These are phyloP conservation scores for Lentithecium fluviatile DNA, from an alignment of 495 filamentous ascomycete genomes.

Conservation along the genomic window DNA sequence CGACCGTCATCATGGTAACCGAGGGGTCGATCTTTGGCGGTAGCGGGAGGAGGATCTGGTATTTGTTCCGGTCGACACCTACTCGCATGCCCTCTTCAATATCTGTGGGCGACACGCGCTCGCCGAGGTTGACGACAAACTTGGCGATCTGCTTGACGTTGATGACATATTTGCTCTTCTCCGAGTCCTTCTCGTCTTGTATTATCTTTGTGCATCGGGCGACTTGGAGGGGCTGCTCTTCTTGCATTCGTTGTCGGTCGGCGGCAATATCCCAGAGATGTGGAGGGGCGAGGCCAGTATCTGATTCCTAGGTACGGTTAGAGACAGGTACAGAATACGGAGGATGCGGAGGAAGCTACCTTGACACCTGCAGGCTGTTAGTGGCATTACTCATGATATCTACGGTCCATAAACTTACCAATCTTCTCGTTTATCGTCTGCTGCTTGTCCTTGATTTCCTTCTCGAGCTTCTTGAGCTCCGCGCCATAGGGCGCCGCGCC, in stretches of 20 bases:
- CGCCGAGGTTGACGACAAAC: conserved; percentile 97
- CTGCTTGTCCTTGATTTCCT: conserved; percentile 97
- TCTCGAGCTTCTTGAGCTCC: conserved; percentile 90
- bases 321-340: conserved; percentile 28
- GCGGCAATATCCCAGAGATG: conserved; percentile 99
- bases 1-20: conserved; percentile 99
- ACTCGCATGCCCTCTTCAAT: conserved; percentile 99
- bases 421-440: conserved; percentile 98
- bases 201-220: conserved; percentile 99
- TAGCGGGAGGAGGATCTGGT: conserved; percentile 95
- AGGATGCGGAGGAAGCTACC: conserved; percentile 44
- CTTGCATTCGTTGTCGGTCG: conserved; percentile 94
- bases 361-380: conserved; percentile 53
- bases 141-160: conserved; percentile 99
- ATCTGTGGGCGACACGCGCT: conserved; percentile 95
- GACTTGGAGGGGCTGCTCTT: conserved; percentile 97
- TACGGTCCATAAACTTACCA: conserved; percentile 44
- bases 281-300: conserved; percentile 94
- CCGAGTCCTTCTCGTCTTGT: conserved; percentile 88
- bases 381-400: background rate
- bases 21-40: conserved; percentile 98
- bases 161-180: conserved; percentile 99
- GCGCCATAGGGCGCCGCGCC: conserved; percentile 94
- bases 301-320: conserved; percentile 70
- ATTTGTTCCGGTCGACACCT: conserved; percentile 96